phyloP scores from a whole-genome alignment of 108 stramenopile species.

The Poteriospumella lacustris region DNA sequence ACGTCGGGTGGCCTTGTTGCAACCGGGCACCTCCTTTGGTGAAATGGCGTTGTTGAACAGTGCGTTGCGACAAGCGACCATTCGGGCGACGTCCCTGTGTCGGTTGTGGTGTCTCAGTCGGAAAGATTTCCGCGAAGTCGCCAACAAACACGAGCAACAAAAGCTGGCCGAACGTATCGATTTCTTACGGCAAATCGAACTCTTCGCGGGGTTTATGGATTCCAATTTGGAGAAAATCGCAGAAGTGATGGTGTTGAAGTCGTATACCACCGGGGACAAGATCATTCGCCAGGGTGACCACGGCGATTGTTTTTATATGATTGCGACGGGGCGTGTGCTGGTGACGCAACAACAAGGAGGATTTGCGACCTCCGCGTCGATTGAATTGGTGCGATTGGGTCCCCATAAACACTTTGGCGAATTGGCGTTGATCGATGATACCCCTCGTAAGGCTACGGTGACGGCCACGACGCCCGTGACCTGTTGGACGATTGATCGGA shows the following conservation, averaged over 20 bases:
- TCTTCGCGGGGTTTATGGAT: not conserved
- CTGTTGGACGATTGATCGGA: slow-evolving; percentile 6
- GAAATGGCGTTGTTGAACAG: not conserved
- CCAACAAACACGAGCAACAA: not conserved
- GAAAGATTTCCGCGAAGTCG: not conserved
- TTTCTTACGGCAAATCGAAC: not conserved
- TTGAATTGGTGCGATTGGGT: not conserved
- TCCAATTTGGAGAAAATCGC: not conserved
- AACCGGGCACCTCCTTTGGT: slow-evolving; percentile 16
- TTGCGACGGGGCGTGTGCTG: slow-evolving; percentile 31
- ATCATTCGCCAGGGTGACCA: slow-evolving; percentile 30
- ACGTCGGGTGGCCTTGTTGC: not conserved
- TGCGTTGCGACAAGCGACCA: not conserved
- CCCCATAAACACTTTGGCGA: slow-evolving; percentile 14
- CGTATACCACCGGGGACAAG: not conserved
- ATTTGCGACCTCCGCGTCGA: not conserved
- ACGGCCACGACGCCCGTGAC: not conserved
- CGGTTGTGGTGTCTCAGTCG: not conserved
- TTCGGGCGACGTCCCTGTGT: not conserved
- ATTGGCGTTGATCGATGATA: slow-evolving; percentile 3
- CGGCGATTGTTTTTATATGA: slow-evolving; percentile 35
- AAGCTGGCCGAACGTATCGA: not conserved
- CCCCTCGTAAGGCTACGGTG: slow-evolving; percentile 20
- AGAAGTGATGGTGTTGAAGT: not conserved
- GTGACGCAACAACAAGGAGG: slow-evolving; percentile 16